Base-by-base conservation (phyloP, 2,329 filamentous ascomycete species). In the Arthroderma uncinatum region DNA sequence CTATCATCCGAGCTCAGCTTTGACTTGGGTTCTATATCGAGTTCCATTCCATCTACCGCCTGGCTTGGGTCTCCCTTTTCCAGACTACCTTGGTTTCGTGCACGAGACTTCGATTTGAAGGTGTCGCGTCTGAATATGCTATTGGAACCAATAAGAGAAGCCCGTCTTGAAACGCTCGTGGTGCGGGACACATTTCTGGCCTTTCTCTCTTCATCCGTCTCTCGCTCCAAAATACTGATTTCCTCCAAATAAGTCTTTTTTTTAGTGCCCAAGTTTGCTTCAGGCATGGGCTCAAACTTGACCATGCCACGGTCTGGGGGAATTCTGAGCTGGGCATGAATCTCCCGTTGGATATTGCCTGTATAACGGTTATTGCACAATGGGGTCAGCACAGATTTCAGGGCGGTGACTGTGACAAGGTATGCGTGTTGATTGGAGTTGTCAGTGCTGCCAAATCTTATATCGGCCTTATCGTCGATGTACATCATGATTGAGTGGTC, bases 321-420 rank as follows among this genome's bases (percentile, higher is more conserved):
- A 2, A 95, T 87, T 1, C 81, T 80, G 0, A 95, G 75, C 0
- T 83, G 77, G 23, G 89, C 85, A 12, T 83, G 78, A 70, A 95
- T 79, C 68, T 87, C 85, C n/a, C 76, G 78, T 67, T 93, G 87
- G 2, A 94, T 80, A 16, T 94, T 73, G n/a, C 79, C 78, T 0
- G 88, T 83, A 69, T 92, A 93, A 61, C 89, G 82, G 68, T 87
- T 86, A 73, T 95, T 95, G 55, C 82, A 88, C 2, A 83, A 80
- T 0, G 87, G 82, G 60, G 85, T 83, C 58, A 93, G 74, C 62
- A 88, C 79, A 9, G 77, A 77, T 0, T 86, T 78, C 8, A 93
- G 76, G 0, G 88, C 84, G 36, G 80, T 84, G 59, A 95, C 80
- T 34, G 82, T 85, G 65, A 95, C 76, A 59, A 84, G 79, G 67